A percentile compares a stretch with the other conserved stretches of the same genome.
Conservation (phyloP, 2,329 filamentous ascomycete species). For the Epichloe gansuensis region DNA sequence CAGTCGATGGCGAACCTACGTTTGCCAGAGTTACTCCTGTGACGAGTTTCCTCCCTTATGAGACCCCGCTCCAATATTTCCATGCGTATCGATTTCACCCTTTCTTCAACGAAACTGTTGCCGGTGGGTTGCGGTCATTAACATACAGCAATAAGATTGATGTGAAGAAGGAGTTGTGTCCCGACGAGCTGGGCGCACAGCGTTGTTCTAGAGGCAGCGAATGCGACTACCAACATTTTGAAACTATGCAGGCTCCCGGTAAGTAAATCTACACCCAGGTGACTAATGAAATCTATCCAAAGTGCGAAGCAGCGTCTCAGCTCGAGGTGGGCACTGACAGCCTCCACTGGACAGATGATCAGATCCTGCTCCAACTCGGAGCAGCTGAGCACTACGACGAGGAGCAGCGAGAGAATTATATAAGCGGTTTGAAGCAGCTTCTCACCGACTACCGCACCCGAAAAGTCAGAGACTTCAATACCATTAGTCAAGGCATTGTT, state of each 20-base stretch:
- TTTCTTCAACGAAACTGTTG: conserved; percentile 53
- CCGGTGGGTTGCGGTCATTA: conserved; percentile 72
- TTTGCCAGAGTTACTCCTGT: conserved; percentile 8
- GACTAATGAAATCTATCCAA: conserved; percentile 8
- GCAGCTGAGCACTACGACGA: conserved; percentile 51
- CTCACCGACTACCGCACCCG: conserved; percentile 47
- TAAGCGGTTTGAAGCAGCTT: conserved; percentile 47
- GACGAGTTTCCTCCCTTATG: conserved; percentile 47
- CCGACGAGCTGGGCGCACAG: conserved; percentile 57
- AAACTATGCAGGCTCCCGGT: conserved; percentile 26
- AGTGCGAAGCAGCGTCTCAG: conserved; percentile 6
- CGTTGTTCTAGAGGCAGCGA: conserved; percentile 57
- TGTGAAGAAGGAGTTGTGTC: conserved; percentile 60
- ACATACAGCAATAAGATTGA: conserved; percentile 92
- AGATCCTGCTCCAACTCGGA: conserved; percentile 61
- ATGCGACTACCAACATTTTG: conserved; percentile 73
- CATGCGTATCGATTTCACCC: conserved; percentile 86
- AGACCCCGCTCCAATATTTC: conserved; percentile 72
- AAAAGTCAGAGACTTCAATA: conserved; percentile 52
- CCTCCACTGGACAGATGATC: conserved; percentile 46
- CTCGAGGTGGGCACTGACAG: conserved; percentile 35
- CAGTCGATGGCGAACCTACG: conserved; percentile 9
- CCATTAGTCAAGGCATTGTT: conserved; percentile 55
- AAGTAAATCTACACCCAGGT: conserved; percentile 14
- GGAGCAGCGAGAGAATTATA: conserved; percentile 49